Percentiles rank a stretch among this genome's conserved stretches.
Evolutionary conservation across 1,139 yeast species (phyloP).

Genomic region (Diutina catenulata): DNA sequence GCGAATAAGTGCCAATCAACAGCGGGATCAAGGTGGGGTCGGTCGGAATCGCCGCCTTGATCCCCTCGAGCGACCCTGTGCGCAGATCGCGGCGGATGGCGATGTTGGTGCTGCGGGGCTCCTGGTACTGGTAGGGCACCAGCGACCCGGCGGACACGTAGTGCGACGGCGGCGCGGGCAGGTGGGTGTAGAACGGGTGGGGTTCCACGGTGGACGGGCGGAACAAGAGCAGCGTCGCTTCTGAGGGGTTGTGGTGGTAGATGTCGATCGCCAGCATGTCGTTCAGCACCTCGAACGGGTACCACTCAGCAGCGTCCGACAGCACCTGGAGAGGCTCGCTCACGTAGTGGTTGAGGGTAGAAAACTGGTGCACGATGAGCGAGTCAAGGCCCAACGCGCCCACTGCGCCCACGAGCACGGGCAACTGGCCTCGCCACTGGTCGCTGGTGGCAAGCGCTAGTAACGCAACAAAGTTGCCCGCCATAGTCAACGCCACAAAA

Average conservation of each 20-base stretch:
- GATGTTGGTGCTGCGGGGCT: not conserved
- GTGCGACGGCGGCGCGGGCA: constrained; percentile 1
- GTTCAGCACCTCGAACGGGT: constrained; percentile 2
- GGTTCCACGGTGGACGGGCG: not conserved
- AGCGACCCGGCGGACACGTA: not conserved
- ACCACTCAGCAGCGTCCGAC: constrained; percentile 1
- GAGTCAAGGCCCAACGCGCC: not conserved
- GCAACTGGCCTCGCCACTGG: no score
- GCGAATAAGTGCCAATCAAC: constrained; percentile 29
- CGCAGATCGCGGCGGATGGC: no score
- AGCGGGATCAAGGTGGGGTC: constrained; percentile 24
- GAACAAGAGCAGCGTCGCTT: constrained; percentile 1
- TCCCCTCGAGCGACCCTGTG: no score
- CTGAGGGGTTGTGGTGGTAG: not conserved
- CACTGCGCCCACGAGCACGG: not conserved
- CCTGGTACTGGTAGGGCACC: not conserved
- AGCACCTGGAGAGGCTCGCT: not conserved
- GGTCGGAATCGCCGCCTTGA: not conserved
- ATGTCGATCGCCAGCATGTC: not conserved
- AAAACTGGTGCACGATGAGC: not conserved
- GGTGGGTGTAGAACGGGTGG: not conserved
- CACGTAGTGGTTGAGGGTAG: not conserved
- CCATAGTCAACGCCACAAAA: not conserved
- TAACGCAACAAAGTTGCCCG: not conserved
- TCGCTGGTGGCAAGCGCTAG: no score